A percentile compares a stretch with the other conserved stretches of the same genome.
phyloP scores from a whole-genome alignment of 768 basidiomycete species.

The Naganishia vaughanmartiniae region DNA sequence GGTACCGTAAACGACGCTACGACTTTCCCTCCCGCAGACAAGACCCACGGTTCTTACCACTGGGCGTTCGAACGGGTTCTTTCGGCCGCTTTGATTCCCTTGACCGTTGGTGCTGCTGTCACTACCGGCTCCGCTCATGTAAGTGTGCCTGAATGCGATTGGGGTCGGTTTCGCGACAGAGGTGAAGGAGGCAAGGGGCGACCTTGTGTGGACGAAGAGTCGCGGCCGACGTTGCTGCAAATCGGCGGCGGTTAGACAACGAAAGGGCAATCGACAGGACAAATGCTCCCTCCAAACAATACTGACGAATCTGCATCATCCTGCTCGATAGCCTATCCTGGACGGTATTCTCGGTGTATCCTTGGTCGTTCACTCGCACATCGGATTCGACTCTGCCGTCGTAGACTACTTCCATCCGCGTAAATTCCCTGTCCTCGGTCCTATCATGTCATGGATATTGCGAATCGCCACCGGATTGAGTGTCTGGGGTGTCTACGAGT shows the following conservation, averaged over 20 bases:
- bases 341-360: conserved; percentile 85
- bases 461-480: conserved; percentile 75
- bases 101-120: conserved; percentile 81
- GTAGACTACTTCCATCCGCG: conserved; percentile 90
- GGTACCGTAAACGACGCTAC: conserved; percentile 96
- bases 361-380: conserved; percentile 90
- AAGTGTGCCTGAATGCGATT: conserved; percentile 33
- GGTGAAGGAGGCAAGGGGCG: too few relatives aligned
- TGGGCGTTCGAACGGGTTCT: conserved; percentile 91
- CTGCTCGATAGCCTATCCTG: conserved; percentile 61
- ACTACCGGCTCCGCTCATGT: conserved; percentile 59
- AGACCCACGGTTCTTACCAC: conserved; percentile 82
- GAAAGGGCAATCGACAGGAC: too few relatives aligned
- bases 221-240: too few relatives aligned
- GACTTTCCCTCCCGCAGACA: conserved; percentile 76
- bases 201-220: too few relatives aligned
- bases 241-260: too few relatives aligned
- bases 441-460: conserved; percentile 68
- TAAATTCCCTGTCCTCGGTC: conserved; percentile 84
- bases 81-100: conserved; percentile 79
- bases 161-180: too few relatives aligned
- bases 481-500: conserved; percentile 85
- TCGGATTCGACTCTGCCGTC: conserved; percentile 70
- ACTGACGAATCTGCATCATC: background rate
- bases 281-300: background rate